Percentiles rank a stretch among this genome's conserved stretches.
Conservation (phyloP, 2,329 filamentous ascomycete species). For the Hypoxylon sp. region DNA sequence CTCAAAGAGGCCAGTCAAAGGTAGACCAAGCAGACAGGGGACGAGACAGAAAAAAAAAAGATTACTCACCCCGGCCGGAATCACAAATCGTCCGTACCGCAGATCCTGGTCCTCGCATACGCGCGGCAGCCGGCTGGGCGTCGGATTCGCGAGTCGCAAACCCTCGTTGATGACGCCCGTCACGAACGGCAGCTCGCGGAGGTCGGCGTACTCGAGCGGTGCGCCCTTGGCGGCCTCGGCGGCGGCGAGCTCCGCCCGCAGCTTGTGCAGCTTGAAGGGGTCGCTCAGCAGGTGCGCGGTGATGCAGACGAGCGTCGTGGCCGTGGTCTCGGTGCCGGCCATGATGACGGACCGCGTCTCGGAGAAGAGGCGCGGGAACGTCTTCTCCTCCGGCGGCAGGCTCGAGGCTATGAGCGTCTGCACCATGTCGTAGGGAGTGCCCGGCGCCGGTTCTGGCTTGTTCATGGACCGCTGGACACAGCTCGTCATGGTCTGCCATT, state of each 20-base stretch:
- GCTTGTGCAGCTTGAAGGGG: slow-evolving; percentile 28
- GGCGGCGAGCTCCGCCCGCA: slow-evolving; percentile 31
- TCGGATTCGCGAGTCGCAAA: slow-evolving; percentile 42
- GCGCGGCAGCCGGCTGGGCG: slow-evolving; percentile 40
- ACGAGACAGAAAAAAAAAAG: background rate
- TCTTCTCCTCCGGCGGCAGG: slow-evolving; percentile 42
- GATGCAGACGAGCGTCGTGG: slow-evolving; percentile 42
- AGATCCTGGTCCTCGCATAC: slow-evolving; percentile 43
- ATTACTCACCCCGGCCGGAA: slow-evolving; percentile 40
- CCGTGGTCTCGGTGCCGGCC: slow-evolving; percentile 45
- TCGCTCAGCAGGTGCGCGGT: slow-evolving; percentile 37
- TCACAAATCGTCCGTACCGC: slow-evolving; percentile 35
- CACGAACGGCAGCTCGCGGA: slow-evolving; percentile 42
- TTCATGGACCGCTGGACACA: slow-evolving; percentile 44
- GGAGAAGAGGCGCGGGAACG: slow-evolving; percentile 43
- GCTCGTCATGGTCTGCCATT: slow-evolving; percentile 42
- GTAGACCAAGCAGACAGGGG: background rate
- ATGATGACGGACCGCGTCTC: slow-evolving; percentile 45
- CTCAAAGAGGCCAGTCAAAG: too few relatives aligned
- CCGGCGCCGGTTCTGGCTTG: slow-evolving; percentile 40
- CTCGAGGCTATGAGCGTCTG: slow-evolving; percentile 41
- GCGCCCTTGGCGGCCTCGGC: slow-evolving; percentile 36
- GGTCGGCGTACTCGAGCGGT: slow-evolving; percentile 34
- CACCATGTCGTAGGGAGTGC: slow-evolving; percentile 40
- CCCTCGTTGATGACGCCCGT: slow-evolving; percentile 45